Percentiles rank a stretch among this genome's conserved stretches.
phyloP scores from a whole-genome alignment of 768 basidiomycete species.

The Mrakia frigida region DNA sequence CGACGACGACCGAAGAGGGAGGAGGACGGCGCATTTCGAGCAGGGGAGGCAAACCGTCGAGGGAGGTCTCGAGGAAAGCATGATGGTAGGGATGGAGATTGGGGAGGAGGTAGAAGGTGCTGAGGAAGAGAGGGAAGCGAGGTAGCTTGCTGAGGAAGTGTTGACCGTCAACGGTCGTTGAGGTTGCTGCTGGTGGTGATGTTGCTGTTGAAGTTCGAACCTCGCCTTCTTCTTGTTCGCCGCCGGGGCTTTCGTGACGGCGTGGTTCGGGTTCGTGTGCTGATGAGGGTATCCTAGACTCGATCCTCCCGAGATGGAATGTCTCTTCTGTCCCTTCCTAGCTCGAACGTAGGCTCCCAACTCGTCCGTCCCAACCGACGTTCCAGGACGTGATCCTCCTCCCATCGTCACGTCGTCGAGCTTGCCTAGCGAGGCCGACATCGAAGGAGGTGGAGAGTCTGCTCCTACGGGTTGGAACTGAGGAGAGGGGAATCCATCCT shows the following conservation, averaged over 20 bases:
- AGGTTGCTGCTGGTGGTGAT: too few relatives aligned
- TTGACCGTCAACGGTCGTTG: slow-evolving; percentile 17
- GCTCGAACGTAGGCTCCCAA: slow-evolving; percentile 20
- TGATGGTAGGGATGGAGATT: slow-evolving; percentile 27
- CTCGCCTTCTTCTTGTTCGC: slow-evolving; percentile 29
- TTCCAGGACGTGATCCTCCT: background rate
- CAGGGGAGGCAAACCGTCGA: slow-evolving; percentile 21
- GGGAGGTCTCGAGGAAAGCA: background rate
- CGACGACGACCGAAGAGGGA: slow-evolving; percentile 25
- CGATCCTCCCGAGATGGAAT: slow-evolving; percentile 31
- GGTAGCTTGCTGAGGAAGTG: slow-evolving; percentile 14
- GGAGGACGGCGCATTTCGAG: slow-evolving; percentile 28
- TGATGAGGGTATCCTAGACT: slow-evolving; percentile 24
- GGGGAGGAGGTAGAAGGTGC: slow-evolving; percentile 17
- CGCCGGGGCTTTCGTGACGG: slow-evolving; percentile 20
- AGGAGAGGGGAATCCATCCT: background rate
- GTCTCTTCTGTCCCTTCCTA: slow-evolving; percentile 30
- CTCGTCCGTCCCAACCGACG: slow-evolving; percentile 4
- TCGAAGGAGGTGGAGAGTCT: slow-evolving; percentile 18
- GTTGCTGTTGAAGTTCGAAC: slow-evolving; percentile 19
- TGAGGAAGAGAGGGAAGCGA: background rate
- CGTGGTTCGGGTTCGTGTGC: slow-evolving; percentile 13
- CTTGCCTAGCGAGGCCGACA: slow-evolving; percentile 30
- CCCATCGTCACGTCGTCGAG: slow-evolving; percentile 22
- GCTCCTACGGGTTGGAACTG: background rate